Evolutionary conservation across 2,329 filamentous ascomycete species (phyloP), one percentile per base, ranked within the genome.

Genomic region (Dothistroma septosporum): DNA sequence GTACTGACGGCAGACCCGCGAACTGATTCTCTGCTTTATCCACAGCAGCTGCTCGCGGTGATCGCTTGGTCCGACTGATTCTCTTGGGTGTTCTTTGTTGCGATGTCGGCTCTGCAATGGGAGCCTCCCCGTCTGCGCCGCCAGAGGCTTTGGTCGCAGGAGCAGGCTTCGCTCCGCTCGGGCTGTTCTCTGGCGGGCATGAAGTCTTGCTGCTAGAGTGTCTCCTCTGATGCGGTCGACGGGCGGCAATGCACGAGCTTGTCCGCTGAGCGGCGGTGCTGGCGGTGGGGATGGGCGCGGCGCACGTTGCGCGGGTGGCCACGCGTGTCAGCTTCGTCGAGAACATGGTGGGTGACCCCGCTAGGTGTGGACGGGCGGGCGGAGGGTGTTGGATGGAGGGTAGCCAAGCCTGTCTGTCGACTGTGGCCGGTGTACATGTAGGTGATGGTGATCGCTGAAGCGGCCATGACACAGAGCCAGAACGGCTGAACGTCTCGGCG

Each of bases 1-100:
- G 89, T 48, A 92, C 90, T 73, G 85, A 87, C 44, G 89, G 89
- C 60, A 91, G 80, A 67, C 85, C 85, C 55, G 78, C 79, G 66
- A 82, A 77, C 50, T 78, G 74, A 60, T 79, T 77, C 62, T 63
- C 59, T 19, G 58, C 58, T 48, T 66, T 65, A 19, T 64, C 64
- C 35, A 19, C 58, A n/a, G 58, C 57, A 31, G 59, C 58, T 19
- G 41, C 49, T 50, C 59, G 62, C 50, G 61, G 49, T 50, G 47
- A 31, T 52, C 33, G 47, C 31, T 53, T 64, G 24, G 62, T 61
- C 47, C 59, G 56, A 24, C 57, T 62, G 19, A 64, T 58, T 62
- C 64, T 61, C 61, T 65, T 63, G 24, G 44, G 57, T 24, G 55
- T 54, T 64, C 56, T 59, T 53, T 64, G 62, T 59, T 59, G 60